phyloP scores from a whole-genome alignment of 352 stramenopile genomes.

The Paralagenidium karlingii region DNA sequence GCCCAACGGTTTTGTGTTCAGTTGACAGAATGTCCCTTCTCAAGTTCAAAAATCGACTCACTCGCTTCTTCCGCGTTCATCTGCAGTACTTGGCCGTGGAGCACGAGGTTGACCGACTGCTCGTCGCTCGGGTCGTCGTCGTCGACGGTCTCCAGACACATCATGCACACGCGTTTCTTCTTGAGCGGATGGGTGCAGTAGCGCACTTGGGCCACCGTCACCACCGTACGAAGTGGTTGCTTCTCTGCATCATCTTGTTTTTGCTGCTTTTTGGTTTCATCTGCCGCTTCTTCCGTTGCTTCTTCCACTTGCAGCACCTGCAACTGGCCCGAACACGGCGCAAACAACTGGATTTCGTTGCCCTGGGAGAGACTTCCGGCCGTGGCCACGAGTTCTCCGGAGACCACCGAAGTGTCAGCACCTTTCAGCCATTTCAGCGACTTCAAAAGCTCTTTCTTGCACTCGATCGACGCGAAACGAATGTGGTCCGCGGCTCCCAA shows the following conservation, averaged over 20 bases:
- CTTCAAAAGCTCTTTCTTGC: conserved; percentile 11
- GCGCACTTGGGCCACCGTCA: conserved; percentile 42
- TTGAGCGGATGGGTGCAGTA: conserved; percentile 70
- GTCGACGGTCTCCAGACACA: conserved; percentile 62
- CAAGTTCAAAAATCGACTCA: conserved; percentile 50
- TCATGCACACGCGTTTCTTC: conserved; percentile 66
- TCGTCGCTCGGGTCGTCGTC: conserved; percentile 42
- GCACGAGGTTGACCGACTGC: conserved; percentile 62
- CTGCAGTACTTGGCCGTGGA: conserved; percentile 84
- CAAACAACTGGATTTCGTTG: no score
- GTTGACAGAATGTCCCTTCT: conserved; percentile 76
- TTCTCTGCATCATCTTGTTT: conserved; percentile 49
- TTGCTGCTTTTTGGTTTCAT: conserved; percentile 68
- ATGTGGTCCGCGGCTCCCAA: no score
- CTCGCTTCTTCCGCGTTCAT: conserved; percentile 95
- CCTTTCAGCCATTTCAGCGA: conserved; percentile 42
- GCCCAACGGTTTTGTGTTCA: conserved; percentile 26
- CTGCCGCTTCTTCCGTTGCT: no score
- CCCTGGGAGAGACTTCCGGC: no score
- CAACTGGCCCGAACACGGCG: neutral
- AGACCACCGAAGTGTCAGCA: no score
- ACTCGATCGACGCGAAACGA: neutral
- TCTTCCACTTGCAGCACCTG: no score
- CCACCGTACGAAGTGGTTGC: no score
- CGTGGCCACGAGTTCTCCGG: no score